Conservation (phyloP, 2,329 filamentous ascomycete species). For the Atkinsonella hypoxylon region DNA sequence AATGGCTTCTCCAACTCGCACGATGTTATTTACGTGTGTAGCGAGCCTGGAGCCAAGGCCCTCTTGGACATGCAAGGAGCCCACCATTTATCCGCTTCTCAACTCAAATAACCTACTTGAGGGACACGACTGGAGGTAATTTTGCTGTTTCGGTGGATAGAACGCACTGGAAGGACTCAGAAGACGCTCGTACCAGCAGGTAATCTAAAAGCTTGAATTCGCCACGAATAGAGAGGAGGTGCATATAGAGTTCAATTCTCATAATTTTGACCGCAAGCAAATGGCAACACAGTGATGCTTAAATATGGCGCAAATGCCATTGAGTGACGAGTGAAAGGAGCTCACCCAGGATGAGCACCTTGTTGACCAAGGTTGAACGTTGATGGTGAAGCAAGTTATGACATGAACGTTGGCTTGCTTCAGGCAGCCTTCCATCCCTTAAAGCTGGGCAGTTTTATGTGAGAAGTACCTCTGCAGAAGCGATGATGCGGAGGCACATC, state of each 20-base stretch:
- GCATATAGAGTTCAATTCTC: neutral
- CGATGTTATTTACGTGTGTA: constrained; percentile 88
- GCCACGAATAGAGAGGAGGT: neutral
- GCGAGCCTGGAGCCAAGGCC: constrained; percentile 75
- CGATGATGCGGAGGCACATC: too few relatives aligned
- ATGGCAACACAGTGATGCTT: too few relatives aligned
- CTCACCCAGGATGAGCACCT: neutral
- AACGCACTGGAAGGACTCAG: neutral
- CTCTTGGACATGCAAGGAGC: constrained; percentile 34
- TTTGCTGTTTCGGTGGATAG: neutral
- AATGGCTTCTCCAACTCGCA: constrained; percentile 93
- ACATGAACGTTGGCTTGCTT: too few relatives aligned
- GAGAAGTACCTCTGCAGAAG: too few relatives aligned
- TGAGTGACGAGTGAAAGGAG: too few relatives aligned
- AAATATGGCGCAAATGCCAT: too few relatives aligned
- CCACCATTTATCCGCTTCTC: too few relatives aligned
- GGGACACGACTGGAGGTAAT: neutral
- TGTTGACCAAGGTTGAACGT: neutral
- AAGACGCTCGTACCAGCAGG: neutral
- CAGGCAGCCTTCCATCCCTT: too few relatives aligned
- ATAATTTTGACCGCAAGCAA: too few relatives aligned
- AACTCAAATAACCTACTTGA: too few relatives aligned
- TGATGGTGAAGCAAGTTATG: too few relatives aligned
- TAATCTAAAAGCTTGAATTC: neutral
- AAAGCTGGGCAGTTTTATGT: too few relatives aligned